phyloP scores from a whole-genome alignment of 148 eudicot genomes.

The Arbutus unedo region DNA sequence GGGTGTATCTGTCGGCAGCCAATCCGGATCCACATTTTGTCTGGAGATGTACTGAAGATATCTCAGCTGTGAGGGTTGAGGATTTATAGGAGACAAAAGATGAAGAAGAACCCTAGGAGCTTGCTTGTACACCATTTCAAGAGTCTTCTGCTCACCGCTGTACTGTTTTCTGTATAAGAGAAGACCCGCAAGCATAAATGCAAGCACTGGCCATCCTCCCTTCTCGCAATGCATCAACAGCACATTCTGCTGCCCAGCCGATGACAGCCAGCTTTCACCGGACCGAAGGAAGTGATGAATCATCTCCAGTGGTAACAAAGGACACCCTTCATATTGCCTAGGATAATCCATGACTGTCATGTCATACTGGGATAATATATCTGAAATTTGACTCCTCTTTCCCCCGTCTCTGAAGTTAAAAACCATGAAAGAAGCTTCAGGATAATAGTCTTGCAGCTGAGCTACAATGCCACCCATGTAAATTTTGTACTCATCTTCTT shows the following conservation, averaged over 20 bases:
- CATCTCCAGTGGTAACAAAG: conserved; percentile 71
- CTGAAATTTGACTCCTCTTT: conserved; percentile 62
- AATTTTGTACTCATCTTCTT: conserved; percentile 57
- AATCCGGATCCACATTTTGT: conserved; percentile 52
- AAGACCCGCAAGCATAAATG: conserved; percentile 82
- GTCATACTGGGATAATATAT: conserved; percentile 63
- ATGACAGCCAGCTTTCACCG: conserved; percentile 70
- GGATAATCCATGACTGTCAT: conserved; percentile 91
- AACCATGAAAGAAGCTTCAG: conserved; percentile 82
- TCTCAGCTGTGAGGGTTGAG: conserved; percentile 69
- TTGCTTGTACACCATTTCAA: conserved; percentile 76
- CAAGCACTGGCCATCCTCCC: conserved; percentile 85
- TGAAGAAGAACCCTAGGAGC: conserved; percentile 71
- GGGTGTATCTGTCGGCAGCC: conserved; percentile 60
- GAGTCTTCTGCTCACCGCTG: conserved; percentile 69
- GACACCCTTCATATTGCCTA: conserved; percentile 63
- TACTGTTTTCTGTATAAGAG: conserved; percentile 64
- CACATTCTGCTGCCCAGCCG: conserved; percentile 74
- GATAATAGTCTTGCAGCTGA: conserved; percentile 63
- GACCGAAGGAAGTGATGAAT: conserved; percentile 70
- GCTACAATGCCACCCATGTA: conserved; percentile 67
- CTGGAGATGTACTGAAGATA: conserved; percentile 71
- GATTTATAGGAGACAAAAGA: conserved; percentile 56
- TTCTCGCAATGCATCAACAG: conserved; percentile 78
- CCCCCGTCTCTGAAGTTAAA: conserved; percentile 80